Conservation (phyloP, 352 stramenopile species). For the Phytophthora citrophthora region DNA sequence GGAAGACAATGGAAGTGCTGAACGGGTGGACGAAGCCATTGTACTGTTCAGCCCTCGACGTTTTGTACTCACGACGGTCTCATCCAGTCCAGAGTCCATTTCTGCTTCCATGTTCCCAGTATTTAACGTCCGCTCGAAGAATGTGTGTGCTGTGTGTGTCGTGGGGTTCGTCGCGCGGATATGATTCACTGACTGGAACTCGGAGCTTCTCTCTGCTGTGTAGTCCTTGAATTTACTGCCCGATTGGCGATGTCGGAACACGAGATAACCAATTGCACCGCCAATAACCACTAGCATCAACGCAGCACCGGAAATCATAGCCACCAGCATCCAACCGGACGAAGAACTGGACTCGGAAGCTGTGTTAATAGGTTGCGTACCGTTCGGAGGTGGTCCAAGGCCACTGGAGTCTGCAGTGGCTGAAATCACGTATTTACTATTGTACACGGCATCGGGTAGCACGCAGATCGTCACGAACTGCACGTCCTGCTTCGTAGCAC, state of each 20-base stretch:
- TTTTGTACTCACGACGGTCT: constrained; percentile 26
- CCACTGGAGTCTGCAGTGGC: not conserved
- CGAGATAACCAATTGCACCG: constrained; percentile 33
- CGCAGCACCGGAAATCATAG: constrained; percentile 42
- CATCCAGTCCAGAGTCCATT: constrained; percentile 12
- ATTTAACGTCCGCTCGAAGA: constrained; percentile 35
- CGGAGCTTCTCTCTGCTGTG: constrained; percentile 20
- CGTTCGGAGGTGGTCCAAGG: constrained; percentile 4
- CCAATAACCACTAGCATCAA: constrained; percentile 32
- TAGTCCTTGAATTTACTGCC: constrained; percentile 26
- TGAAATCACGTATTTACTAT: constrained; percentile 35
- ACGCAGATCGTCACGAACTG: constrained; percentile 35
- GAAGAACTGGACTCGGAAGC: constrained; percentile 1
- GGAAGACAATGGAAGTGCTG: constrained; percentile 7
- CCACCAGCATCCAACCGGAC: constrained; percentile 46
- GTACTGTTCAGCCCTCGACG: constrained; percentile 16
- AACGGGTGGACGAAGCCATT: constrained; percentile 18
- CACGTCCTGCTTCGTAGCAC: constrained; percentile 25
- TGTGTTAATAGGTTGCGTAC: not conserved
- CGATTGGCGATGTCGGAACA: constrained; percentile 31
- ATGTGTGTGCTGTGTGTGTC: constrained; percentile 8
- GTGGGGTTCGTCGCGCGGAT: constrained; percentile 13
- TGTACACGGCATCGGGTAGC: constrained; percentile 41
- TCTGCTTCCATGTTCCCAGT: constrained; percentile 20
- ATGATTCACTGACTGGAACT: constrained; percentile 16